These are phyloP conservation scores for Chytriomyces confervae DNA, from an alignment of 192 early-diverging fungal species.

Conservation along the genomic window DNA sequence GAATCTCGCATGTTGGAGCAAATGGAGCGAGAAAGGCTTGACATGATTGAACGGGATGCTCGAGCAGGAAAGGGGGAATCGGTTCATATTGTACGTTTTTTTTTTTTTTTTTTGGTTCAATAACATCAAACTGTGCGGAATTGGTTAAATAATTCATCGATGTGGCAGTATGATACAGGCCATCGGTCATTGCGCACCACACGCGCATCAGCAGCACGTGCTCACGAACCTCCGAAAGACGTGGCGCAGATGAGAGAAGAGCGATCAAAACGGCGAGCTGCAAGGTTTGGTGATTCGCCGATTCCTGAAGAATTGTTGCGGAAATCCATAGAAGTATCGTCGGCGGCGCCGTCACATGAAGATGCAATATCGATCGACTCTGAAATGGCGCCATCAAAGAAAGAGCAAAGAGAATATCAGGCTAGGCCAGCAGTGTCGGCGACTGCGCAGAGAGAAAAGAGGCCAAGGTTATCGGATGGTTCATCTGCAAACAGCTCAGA, in stretches of 20 bases:
- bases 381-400: conserved; percentile 44
- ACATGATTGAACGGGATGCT: conserved; percentile 23
- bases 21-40: conserved; percentile 53
- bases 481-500: conserved; percentile 1
- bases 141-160: neutral
- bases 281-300: neutral
- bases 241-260: conserved; percentile 44
- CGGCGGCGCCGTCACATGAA: conserved; percentile 21
- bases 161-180: neutral
- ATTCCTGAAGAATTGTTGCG: neutral
- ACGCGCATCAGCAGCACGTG: neutral
- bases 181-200: neutral
- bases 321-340: neutral
- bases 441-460: too few species aligned
- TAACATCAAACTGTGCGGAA: neutral
- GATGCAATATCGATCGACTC: conserved; percentile 41
- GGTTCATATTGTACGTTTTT: conserved; percentile 27
- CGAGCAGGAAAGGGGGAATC: conserved; percentile 25
- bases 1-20: conserved; percentile 64
- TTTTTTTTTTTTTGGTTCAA: neutral
- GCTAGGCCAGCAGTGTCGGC: conserved; percentile 12
- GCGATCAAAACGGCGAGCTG: conserved; percentile 15
- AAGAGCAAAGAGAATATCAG: conserved; percentile 37
- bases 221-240: conserved; percentile 37
- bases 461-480: too few species aligned